These are phyloP conservation scores for Elaphomyces granulatus DNA, from an alignment of 495 filamentous ascomycete species.

Conservation along the genomic window DNA sequence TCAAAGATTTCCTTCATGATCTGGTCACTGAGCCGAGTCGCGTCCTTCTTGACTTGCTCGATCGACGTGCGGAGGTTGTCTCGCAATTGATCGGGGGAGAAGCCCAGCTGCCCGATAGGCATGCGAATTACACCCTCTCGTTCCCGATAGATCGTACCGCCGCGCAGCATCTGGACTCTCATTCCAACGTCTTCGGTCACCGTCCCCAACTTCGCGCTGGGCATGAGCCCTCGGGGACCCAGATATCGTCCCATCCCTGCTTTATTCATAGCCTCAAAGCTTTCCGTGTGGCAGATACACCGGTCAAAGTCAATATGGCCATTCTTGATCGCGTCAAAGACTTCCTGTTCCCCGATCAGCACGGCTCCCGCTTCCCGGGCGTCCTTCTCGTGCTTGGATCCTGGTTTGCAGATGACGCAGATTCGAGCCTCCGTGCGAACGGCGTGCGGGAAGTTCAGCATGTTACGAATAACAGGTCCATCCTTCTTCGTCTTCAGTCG, in stretches of 20 bases:
- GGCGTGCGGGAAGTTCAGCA: constrained; percentile 75
- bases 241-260: constrained; percentile 64
- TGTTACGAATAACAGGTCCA: constrained; percentile 71
- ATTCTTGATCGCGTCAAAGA: constrained; percentile 67
- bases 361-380: constrained; percentile 63
- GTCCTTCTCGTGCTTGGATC: constrained; percentile 49
- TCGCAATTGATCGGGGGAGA: constrained; percentile 72
- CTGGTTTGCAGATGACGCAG: constrained; percentile 74
- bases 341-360: constrained; percentile 66
- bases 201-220: constrained; percentile 70
- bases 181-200: constrained; percentile 63
- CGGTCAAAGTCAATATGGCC: constrained; percentile 74
- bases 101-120: constrained; percentile 80
- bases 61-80: constrained; percentile 75
- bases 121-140: constrained; percentile 69
- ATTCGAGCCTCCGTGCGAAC: constrained; percentile 75
- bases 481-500: constrained; percentile 66
- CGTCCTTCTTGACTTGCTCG: constrained; percentile 61
- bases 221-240: constrained; percentile 86
- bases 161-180: constrained; percentile 62
- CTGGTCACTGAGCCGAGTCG: constrained; percentile 49
- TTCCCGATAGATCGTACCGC: constrained; percentile 78
- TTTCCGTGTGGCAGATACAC: constrained; percentile 72
- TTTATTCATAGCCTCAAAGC: constrained; percentile 56
- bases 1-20: constrained; percentile 74